Percentiles rank a stretch among this genome's conserved stretches.
Conservation (phyloP, 164 flowering plant genomes). For the Euptelea pleiosperma region DNA sequence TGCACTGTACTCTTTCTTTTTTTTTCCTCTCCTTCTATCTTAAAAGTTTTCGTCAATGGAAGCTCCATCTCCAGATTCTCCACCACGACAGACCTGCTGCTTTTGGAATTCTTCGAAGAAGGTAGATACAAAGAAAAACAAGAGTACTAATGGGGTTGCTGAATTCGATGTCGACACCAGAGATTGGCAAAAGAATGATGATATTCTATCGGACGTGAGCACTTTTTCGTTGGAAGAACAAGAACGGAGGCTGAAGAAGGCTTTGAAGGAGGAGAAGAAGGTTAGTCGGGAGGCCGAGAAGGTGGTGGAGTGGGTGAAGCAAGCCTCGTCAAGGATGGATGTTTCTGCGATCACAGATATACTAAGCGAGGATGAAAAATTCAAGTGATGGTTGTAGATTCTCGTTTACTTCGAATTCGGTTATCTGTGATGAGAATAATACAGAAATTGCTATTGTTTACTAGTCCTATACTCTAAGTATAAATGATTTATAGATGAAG, state of each 20-base stretch:
- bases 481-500: too few species aligned
- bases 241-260: conserved; percentile 44
- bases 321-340: conserved; percentile 55
- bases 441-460: too few species aligned
- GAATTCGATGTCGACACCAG: conserved; percentile 8
- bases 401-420: too few species aligned
- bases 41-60: too few species aligned
- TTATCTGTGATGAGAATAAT: too few species aligned
- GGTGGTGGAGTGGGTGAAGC: conserved; percentile 64
- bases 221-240: conserved; percentile 47
- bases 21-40: too few species aligned
- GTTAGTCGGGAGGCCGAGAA: conserved; percentile 55
- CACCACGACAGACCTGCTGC: conserved; percentile 43
- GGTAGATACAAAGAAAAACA: conserved; percentile 25
- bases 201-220: conserved; percentile 42
- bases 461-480: too few species aligned
- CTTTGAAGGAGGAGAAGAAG: conserved; percentile 55
- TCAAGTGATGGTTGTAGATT: conserved; percentile 26
- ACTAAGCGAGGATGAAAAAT: conserved; percentile 34
- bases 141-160: conserved; percentile 15
- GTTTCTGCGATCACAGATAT: conserved; percentile 35
- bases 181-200: conserved; percentile 41
- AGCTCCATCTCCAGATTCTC: conserved; percentile 34
- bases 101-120: conserved; percentile 55
- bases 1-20: too few species aligned